Base-by-base conservation (phyloP, 1,284 basidiomycete genomes). In the Apiotrichum gracile region DNA sequence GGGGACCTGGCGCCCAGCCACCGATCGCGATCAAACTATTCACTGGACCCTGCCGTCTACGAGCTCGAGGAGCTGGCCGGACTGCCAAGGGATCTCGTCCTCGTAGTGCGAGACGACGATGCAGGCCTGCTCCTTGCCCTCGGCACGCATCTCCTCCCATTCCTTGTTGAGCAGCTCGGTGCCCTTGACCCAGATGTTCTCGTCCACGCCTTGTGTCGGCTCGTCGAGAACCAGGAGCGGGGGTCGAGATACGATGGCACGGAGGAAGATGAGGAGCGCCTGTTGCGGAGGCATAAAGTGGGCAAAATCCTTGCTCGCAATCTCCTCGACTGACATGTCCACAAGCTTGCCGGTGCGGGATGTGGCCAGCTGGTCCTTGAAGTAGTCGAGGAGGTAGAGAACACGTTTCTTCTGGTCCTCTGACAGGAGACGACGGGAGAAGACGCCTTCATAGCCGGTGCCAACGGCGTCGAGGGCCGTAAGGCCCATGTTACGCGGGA, bases 171-270 rank as follows among this genome's bases (percentile, higher is more conserved):
- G 68, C 64, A 89, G 87, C 39, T 61, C 63, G 56, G 81, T 78
- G 41, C 84, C 86, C 40, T 79, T 80, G 14, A 71, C 73, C 44
- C 92, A 82, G 81, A 89, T 88, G 10, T 72, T 74, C 51, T 84
- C 84, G 64, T 88, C 86, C 87, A 96, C 91, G 27, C 91, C 91
- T 27, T 87, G 84, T 81, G 88, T 91, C 13, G 86, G 87, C 69
- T 97, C 92, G 66, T 97, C 92, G 34, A 96, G 76, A 13, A 96
- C 78, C 12, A 96, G 77, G 34, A 97, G 65, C 40, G 79, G 80
- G 2, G 88, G 75, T 12, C 82, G 37, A 71, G 78, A 43, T 0
- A 92, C 88, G 27, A 94, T 76, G 17, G 91, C 88, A 13, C 92
- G 82, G 79, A 93, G 84, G 45, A 96, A 79, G 27, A 96, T 75